Percentiles rank a stretch among this genome's conserved stretches.
phyloP scores from a whole-genome alignment of 768 basidiomycete species.

The Lactifluus echinatus region DNA sequence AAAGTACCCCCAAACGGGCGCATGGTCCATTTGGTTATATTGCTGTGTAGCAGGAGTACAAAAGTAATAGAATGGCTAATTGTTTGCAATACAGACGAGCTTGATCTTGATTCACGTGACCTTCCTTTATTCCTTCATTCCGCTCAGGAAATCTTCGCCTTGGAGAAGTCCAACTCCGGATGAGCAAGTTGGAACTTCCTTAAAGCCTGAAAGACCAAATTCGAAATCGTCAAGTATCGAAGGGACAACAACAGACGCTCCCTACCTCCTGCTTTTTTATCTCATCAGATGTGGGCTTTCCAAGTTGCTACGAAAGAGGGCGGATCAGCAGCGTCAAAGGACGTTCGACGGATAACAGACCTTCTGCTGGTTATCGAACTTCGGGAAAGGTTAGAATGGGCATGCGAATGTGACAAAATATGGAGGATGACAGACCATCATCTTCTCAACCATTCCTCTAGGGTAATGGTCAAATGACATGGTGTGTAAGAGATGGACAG shows the following conservation, averaged over 20 bases:
- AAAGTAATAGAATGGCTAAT: neutral
- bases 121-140: neutral
- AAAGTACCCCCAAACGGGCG: neutral
- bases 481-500: neutral
- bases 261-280: slow-evolving; percentile 82
- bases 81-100: neutral
- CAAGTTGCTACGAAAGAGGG: slow-evolving; percentile 62
- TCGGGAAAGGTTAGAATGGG: neutral
- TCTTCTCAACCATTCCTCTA: slow-evolving; percentile 98
- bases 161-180: slow-evolving; percentile 91
- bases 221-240: neutral
- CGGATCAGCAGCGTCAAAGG: slow-evolving; percentile 4
- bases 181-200: slow-evolving; percentile 85
- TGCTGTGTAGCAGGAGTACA: neutral
- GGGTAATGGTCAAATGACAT: slow-evolving; percentile 2
- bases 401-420: neutral
- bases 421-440: slow-evolving; percentile 81
- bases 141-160: slow-evolving; percentile 72
- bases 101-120: neutral
- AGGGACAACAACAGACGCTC: neutral
- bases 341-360: slow-evolving; percentile 27
- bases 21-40: neutral
- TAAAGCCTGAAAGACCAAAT: slow-evolving; percentile 44
- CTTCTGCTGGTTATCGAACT: slow-evolving; percentile 79
- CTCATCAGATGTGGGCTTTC: slow-evolving; percentile 92